A percentile compares a stretch with the other conserved stretches of the same genome.
phyloP scores from a whole-genome alignment of 805 yeast genomes.

The Starmerella potacharoeniae region DNA sequence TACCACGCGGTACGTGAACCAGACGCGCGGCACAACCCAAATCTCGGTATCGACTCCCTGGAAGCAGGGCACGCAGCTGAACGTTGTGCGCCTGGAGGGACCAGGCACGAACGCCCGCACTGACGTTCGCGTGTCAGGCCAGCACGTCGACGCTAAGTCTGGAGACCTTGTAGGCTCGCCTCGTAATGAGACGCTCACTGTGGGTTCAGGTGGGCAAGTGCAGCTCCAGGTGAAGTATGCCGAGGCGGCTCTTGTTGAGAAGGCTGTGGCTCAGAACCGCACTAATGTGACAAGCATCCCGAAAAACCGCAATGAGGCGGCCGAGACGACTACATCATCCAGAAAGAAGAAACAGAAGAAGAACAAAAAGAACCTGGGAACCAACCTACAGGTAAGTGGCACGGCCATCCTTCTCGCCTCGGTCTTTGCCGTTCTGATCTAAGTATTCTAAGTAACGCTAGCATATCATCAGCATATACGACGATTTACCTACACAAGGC shows the following conservation, averaged over 20 bases:
- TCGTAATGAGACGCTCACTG: background rate
- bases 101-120: background rate
- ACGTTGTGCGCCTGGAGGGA: background rate
- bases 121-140: background rate
- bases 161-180: background rate
- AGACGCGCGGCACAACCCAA: background rate
- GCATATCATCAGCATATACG: background rate
- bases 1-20: background rate
- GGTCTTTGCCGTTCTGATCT: background rate
- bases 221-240: background rate
- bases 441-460: background rate
- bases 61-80: background rate
- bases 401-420: background rate
- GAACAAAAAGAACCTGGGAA: background rate
- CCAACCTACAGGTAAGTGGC: background rate
- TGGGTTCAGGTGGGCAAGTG: background rate
- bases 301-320: background rate
- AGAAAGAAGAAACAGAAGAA: background rate
- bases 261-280: background rate
- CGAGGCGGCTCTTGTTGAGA: background rate
- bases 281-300: background rate
- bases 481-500: too few relatives aligned
- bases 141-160: background rate
- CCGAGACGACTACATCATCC: background rate
- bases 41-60: background rate